Base-by-base conservation (phyloP, 352 stramenopile genomes). In the Globisporangium radiosum region DNA sequence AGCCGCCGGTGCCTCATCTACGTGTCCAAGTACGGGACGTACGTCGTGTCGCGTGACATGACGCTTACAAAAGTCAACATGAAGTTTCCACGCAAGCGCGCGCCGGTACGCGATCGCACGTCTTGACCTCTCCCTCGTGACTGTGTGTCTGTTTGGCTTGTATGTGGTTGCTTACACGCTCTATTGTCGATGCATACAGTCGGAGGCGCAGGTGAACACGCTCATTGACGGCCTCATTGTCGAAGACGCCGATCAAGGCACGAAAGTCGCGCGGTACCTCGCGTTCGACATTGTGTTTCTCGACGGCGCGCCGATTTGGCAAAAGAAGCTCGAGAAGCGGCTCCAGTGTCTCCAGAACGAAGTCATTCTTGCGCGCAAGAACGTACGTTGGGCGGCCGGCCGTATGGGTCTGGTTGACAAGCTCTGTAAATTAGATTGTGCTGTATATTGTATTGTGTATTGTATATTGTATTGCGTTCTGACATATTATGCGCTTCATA, bases 331-430 rank as follows among this genome's bases (percentile, higher is more conserved):
- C 13, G 86, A 95, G 64, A 94, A 94, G 62, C 80, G 86, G 11
- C 60, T 95, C 58, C 84, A 93, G 54, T 93, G 84, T 59, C 75
- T 95, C 57, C 86, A 95, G 63, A 95, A 95, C 63, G 86, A 95
- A 64, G 87, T 95, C 48, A 94, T 95, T 54, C 66, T 92, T 51
- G 82, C 86, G 40, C 79, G 83, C 38, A 95, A 94, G 59, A 88
- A 89, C 59, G 85, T 91, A 76, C 58, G 76, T 70, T 33, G 25
- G 25, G 1, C 25, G 25, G 25, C 25, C 2, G 25, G 25, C 25
- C 2, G 25, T 33, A 3, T 33, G 25, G 25, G 25, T 33, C 25
- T 33, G 25, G 25, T 33, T 33, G 25, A 33, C 25, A 33, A 33
- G 25, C 25, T 33, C 25, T 33, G 25, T 33, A 33, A 3, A 3